Evolutionary conservation across 2,329 filamentous ascomycete genomes (phyloP), one percentile per base, ranked within the genome.

Genomic region (Aspergillus versicolor): DNA sequence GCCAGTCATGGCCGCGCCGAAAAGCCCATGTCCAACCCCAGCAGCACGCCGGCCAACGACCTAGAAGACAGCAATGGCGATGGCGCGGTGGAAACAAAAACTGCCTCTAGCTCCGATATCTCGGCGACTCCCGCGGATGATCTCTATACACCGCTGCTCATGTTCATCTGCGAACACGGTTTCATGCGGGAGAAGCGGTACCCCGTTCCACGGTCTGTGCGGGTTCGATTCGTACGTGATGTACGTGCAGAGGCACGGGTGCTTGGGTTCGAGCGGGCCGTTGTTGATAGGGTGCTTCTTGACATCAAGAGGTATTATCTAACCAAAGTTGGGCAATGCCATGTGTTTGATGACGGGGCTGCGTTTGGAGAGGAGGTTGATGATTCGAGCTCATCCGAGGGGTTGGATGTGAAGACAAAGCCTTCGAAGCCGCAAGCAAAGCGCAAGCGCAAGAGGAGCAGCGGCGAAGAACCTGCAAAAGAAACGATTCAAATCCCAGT

Each of bases 231-330:
- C 13, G 47, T 59, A 5, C 17, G 17, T 0, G 61, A 69, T 17
- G n/a, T 72, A 4, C 58, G 58, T 8, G 37, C 38, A 2, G 47
- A 64, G 41, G 65, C 66, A 8, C 7, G 19, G 2, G 38, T 52
- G 1, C 41, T 51, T 17, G 67, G 66, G 5, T 61, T 69, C 48
- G 30, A 63, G 22, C 41, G 59, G 17, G 22, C n/a, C 2, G 37
- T 41, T 2, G 38, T 65, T 4, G 50, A 56, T 38, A 30, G 49
- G 11, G 54, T 72, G 19, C 45, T 66, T 2, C 54, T 54, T 15
- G 64, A 66, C 38, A 60, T 69, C n/a, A 65, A 62, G 43, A 60
- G 48, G 22, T 58, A 54, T 3, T 72, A 67, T 52, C 59, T 70
- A 2, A 60, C 65, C 2, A 19, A 53, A 3, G 54, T 59, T 19